Conservation (phyloP, 768 basidiomycete genomes). For the Mycena galericulata region DNA sequence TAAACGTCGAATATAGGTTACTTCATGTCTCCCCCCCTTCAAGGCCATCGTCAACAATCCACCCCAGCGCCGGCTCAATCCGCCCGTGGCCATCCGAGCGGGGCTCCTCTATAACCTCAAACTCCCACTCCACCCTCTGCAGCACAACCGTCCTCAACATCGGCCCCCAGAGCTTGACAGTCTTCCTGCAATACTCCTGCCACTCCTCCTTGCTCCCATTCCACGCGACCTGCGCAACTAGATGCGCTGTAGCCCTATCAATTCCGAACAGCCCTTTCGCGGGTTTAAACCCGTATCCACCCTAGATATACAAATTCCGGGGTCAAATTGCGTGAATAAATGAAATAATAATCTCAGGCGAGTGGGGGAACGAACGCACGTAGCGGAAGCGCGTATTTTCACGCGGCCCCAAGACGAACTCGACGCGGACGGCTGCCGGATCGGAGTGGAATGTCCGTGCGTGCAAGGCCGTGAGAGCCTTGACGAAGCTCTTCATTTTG, state of each 20-base stretch:
- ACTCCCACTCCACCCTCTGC: conserved; percentile 19
- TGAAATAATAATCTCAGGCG: not conserved
- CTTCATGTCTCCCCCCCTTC: conserved; percentile 8
- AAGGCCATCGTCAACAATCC: not conserved
- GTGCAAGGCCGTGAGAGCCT: conserved; percentile 14
- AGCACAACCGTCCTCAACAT: conserved; percentile 11
- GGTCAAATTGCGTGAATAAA: not conserved
- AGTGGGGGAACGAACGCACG: not conserved
- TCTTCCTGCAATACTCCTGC: conserved; percentile 18
- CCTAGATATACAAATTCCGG: not conserved
- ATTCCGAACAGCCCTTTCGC: not conserved
- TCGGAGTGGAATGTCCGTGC: conserved; percentile 15
- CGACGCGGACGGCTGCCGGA: conserved; percentile 17
- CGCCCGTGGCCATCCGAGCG: no score
- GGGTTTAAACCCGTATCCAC: conserved; percentile 14
- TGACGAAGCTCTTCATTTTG: conserved; percentile 1
- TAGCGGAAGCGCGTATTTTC: conserved; percentile 5
- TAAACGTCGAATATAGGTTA: no score
- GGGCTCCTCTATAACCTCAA: conserved; percentile 5
- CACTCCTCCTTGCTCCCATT: conserved; percentile 12
- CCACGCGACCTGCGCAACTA: conserved; percentile 16
- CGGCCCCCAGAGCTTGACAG: conserved; percentile 12
- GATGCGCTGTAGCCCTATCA: conserved; percentile 5
- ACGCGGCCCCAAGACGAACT: conserved; percentile 4
- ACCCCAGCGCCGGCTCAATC: no score